Conservation (phyloP, 2,329 filamentous ascomycete species). For the Hymenoscyphus occultus region DNA sequence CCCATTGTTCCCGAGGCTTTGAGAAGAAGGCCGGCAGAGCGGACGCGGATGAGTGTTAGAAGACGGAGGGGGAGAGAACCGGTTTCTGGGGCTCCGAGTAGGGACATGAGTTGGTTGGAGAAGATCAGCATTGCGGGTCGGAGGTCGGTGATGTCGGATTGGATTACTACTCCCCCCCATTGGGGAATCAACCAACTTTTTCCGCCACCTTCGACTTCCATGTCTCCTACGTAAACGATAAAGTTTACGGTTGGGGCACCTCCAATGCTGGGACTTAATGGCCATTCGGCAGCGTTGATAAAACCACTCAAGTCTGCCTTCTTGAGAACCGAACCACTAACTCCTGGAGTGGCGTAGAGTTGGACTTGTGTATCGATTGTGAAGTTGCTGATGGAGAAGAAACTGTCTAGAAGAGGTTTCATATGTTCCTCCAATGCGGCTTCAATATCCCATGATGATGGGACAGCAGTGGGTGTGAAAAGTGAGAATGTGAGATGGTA, state of each 20-base stretch:
- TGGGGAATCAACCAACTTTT: constrained; percentile 89
- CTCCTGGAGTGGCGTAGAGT: constrained; percentile 75
- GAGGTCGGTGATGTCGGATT: constrained; percentile 59
- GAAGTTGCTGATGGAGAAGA: constrained; percentile 86
- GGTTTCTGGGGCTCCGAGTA: constrained; percentile 79
- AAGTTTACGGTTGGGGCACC: constrained; percentile 94
- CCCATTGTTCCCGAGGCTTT: constrained; percentile 91
- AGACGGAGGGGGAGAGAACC: constrained; percentile 84
- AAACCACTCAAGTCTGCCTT: constrained; percentile 91
- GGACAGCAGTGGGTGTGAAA: constrained; percentile 74
- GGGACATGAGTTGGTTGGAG: constrained; percentile 81
- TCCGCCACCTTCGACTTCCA: constrained; percentile 45
- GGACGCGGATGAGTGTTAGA: constrained; percentile 79
- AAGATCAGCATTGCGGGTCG: constrained; percentile 84
- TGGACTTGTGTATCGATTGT: constrained; percentile 96
- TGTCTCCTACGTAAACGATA: constrained; percentile 77
- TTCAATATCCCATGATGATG: constrained; percentile 91
- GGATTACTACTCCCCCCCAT: constrained; percentile 77
- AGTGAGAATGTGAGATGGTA: constrained; percentile 96
- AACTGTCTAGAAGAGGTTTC: constrained; percentile 72
- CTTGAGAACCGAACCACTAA: constrained; percentile 60
- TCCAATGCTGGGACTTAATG: constrained; percentile 88
- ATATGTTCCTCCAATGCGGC: constrained; percentile 77
- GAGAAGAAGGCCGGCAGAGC: constrained; percentile 78
- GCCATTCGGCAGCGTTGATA: constrained; percentile 98